phyloP scores from a whole-genome alignment of 2,329 filamentous ascomycete species.

The Ophiognomonia clavigignenti-juglandacearum region DNA sequence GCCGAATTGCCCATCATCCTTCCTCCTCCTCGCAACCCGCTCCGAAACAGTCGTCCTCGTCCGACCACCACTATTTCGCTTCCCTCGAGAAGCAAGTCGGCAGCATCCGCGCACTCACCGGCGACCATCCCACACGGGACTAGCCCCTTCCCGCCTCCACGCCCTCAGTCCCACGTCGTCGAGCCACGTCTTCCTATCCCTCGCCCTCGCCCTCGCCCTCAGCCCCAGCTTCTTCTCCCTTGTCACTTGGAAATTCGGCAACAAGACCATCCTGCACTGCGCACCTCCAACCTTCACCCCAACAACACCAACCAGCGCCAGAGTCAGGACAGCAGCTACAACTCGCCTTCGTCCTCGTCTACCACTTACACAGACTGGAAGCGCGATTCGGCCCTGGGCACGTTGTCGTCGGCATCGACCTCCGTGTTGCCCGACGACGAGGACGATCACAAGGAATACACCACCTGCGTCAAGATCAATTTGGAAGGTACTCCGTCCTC shows the following conservation, averaged over 20 bases:
- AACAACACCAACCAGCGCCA: slow-evolving; percentile 41
- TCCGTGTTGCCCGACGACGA: slow-evolving; percentile 19
- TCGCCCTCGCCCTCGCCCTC: slow-evolving; percentile 44
- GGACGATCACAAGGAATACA: slow-evolving; percentile 16
- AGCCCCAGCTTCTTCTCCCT: neutral
- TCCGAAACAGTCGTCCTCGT: slow-evolving; percentile 25
- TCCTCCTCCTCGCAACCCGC: slow-evolving; percentile 36
- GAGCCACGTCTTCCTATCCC: slow-evolving; percentile 36
- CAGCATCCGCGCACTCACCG: slow-evolving; percentile 12
- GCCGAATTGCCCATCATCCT: slow-evolving; percentile 54
- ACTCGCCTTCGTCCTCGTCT: slow-evolving; percentile 20
- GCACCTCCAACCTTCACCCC: slow-evolving; percentile 26
- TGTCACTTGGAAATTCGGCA: neutral
- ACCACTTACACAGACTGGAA: slow-evolving; percentile 39
- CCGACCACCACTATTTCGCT: slow-evolving; percentile 17
- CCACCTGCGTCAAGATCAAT: slow-evolving; percentile 6
- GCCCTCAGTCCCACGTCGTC: slow-evolving; percentile 25
- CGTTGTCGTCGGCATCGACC: slow-evolving; percentile 35
- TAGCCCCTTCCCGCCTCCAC: too few relatives aligned
- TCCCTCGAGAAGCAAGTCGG: slow-evolving; percentile 5
- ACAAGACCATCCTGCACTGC: neutral
- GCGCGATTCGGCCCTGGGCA: slow-evolving; percentile 51
- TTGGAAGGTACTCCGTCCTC: slow-evolving; percentile 2
- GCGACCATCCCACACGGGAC: neutral
- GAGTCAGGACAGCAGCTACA: slow-evolving; percentile 6